Conservation (phyloP, 225 moss, liverwort and hornwort genomes). For the Physcomitrellopsis africana region DNA sequence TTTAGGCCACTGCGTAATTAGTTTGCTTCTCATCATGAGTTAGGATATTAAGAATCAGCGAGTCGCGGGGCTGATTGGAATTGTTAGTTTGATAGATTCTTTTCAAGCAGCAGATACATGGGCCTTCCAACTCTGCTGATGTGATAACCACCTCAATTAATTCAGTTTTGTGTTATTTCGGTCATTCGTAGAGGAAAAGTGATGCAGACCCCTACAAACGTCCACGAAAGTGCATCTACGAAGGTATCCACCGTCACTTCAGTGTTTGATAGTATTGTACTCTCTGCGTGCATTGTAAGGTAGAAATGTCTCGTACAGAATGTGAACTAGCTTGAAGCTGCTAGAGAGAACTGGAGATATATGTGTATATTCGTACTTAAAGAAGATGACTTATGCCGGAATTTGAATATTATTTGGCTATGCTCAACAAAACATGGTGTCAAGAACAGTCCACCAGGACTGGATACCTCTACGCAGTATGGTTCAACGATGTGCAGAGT, state of each 20-base stretch:
- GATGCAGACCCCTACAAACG: too few relatives aligned
- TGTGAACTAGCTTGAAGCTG: background rate
- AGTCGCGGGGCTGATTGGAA: too few relatives aligned
- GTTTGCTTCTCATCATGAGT: too few relatives aligned
- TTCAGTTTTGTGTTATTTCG: too few relatives aligned
- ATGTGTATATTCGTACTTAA: background rate
- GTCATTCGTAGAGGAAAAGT: too few relatives aligned
- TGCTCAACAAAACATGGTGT: slow-evolving; percentile 1
- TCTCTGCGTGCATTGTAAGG: background rate
- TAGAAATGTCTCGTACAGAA: background rate
- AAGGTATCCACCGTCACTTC: background rate
- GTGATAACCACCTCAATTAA: too few relatives aligned
- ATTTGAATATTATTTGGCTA: background rate
- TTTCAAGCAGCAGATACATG: too few relatives aligned
- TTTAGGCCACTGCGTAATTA: too few relatives aligned
- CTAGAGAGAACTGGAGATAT: background rate
- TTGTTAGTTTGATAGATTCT: too few relatives aligned
- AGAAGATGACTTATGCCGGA: background rate
- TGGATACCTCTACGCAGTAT: background rate
- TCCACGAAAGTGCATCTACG: background rate
- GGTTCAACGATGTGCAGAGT: too few relatives aligned
- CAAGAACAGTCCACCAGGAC: background rate
- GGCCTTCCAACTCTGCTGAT: too few relatives aligned
- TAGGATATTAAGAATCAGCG: too few relatives aligned
- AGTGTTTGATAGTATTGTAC: background rate